Evolutionary conservation across 257 asterid species (phyloP).

Genomic region (Fraxinus excelsior): DNA sequence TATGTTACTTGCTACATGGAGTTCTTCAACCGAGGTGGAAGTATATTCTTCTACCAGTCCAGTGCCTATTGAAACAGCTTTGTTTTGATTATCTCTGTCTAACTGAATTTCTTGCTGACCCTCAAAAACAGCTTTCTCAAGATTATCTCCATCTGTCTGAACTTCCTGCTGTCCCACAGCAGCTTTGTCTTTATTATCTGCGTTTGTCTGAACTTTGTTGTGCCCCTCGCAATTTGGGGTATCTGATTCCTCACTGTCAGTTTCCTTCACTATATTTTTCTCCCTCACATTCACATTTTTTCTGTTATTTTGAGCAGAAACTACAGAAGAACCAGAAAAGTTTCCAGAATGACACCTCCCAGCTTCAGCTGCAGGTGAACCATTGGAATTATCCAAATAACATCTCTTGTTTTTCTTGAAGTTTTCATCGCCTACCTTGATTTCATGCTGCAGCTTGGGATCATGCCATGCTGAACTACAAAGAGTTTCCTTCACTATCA

Average conservation of each 20-base stretch:
- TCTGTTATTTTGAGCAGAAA: conserved; percentile 13
- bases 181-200: neutral
- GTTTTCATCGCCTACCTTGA: conserved; percentile 29
- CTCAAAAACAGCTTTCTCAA: conserved; percentile 13
- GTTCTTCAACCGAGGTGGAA: conserved; percentile 27
- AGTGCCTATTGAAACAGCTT: conserved; percentile 25
- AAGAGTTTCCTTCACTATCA: conserved; percentile 12
- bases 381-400: conserved; percentile 30
- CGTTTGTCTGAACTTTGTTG: conserved; percentile 11
- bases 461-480: conserved; percentile 27
- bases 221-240: conserved; percentile 21
- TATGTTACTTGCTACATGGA: conserved; percentile 23
- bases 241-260: conserved; percentile 23
- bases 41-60: conserved; percentile 24
- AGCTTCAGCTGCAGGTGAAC: conserved; percentile 30
- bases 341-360: conserved; percentile 19
- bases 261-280: conserved; percentile 29
- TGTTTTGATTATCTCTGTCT: conserved; percentile 31
- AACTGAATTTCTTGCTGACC: conserved; percentile 29
- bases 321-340: neutral
- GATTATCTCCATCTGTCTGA: conserved; percentile 15
- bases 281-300: conserved; percentile 32
- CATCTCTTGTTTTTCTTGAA: conserved; percentile 23
- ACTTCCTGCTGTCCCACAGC: conserved; percentile 17
- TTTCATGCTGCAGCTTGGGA: conserved; percentile 23